Conservation (phyloP, 2,329 filamentous ascomycete species). For the Colletotrichum tanaceti region DNA sequence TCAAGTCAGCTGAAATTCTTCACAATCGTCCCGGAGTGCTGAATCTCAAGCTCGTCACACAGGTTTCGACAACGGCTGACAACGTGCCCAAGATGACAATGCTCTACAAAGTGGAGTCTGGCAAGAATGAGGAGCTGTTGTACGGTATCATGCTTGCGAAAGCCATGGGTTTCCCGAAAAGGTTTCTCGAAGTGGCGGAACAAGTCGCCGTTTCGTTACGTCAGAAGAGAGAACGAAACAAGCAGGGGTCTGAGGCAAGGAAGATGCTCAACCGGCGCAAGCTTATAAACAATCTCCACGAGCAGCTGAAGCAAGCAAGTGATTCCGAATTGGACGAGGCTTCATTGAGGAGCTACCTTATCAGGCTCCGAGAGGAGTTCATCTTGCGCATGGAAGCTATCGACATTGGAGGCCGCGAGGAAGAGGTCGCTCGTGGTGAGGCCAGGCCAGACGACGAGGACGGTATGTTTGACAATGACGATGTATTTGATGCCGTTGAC, state of each 20-base stretch:
- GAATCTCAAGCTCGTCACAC: constrained; percentile 83
- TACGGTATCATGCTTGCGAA: constrained; percentile 89
- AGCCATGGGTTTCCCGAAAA: constrained; percentile 76
- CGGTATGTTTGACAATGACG: constrained; percentile 6
- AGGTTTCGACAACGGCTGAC: constrained; percentile 64
- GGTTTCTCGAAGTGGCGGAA: constrained; percentile 76
- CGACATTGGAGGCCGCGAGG: constrained; percentile 50
- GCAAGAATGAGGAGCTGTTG: constrained; percentile 75
- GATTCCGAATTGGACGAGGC: constrained; percentile 73
- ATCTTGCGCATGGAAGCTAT: constrained; percentile 75
- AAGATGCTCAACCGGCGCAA: constrained; percentile 74
- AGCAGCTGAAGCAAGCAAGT: constrained; percentile 76
- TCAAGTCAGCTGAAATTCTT: constrained; percentile 71
- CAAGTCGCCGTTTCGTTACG: constrained; percentile 72
- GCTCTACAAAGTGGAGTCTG: constrained; percentile 85
- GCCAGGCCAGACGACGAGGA: neutral
- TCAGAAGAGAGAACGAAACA: constrained; percentile 66
- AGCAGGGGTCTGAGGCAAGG: constrained; percentile 67
- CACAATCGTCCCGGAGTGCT: constrained; percentile 81
- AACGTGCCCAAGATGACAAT: constrained; percentile 77
- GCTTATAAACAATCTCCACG: constrained; percentile 77
- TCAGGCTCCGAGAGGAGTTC: constrained; percentile 79
- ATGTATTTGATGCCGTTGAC: constrained; percentile 24
- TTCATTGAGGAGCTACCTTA: constrained; percentile 72
- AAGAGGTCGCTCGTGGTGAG: neutral